Conservation (phyloP, 306 rosid species). For the Hippophae gyantsensis region DNA sequence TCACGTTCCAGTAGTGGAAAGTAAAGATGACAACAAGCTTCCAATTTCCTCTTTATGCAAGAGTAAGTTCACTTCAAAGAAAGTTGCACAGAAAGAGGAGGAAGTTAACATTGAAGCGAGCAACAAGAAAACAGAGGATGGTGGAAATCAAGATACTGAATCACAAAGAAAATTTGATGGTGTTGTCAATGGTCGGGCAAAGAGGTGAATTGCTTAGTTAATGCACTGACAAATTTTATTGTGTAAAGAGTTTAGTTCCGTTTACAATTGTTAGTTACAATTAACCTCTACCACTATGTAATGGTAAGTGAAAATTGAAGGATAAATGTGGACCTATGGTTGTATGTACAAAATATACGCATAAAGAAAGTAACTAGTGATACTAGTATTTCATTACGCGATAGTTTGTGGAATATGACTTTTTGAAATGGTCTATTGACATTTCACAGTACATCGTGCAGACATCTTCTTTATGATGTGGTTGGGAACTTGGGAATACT, state of each 20-base stretch:
- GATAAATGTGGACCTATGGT: background rate
- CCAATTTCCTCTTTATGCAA: slow-evolving; percentile 45
- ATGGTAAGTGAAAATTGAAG: background rate
- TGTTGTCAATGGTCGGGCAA: slow-evolving; percentile 27
- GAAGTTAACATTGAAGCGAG: slow-evolving; percentile 24
- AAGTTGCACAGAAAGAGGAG: slow-evolving; percentile 24
- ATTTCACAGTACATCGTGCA: background rate
- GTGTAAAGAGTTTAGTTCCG: background rate
- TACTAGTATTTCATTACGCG: background rate
- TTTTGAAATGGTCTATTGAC: background rate
- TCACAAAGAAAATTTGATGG: slow-evolving; percentile 15
- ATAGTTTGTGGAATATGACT: background rate
- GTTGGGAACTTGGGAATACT: background rate
- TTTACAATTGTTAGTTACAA: background rate
- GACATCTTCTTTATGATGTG: background rate
- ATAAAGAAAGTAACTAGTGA: background rate
- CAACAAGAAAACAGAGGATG: slow-evolving; percentile 27
- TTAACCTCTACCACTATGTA: background rate
- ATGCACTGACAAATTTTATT: background rate
- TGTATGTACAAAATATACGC: background rate
- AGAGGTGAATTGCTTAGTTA: slow-evolving; percentile 18
- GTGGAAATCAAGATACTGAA: slow-evolving; percentile 16
- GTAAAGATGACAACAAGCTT: slow-evolving; percentile 33
- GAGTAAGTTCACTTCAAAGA: slow-evolving; percentile 20
- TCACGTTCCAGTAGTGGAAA: slow-evolving; percentile 21